Base-by-base conservation (phyloP, 257 asterid species). In the Thymus quinquecostatus region DNA sequence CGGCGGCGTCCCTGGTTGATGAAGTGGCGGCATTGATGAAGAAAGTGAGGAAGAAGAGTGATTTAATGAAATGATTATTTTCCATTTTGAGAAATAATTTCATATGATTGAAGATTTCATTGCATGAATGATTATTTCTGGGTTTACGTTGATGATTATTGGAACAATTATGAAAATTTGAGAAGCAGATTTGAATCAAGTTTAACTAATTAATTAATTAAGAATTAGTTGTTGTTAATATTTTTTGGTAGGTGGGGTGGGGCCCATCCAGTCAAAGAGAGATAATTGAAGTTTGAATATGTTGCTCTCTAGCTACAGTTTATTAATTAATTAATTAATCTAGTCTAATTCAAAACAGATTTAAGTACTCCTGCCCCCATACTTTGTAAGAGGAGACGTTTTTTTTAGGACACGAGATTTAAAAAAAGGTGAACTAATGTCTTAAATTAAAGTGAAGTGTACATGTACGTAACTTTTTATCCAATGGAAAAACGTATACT, bases 1-100 rank as follows among this genome's bases (percentile, higher is more conserved):
- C 76, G 8, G 80, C 92, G 3, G 80, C 88, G 76, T 92, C 93
- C 36, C 89, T 80, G 77, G 11, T 79, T n/a, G 82, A 74, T 13
- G 89, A 80, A 70, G 45, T 12, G 32, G 45, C 12, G 32, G 75
- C 66, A 2, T 27, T 5, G 0, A 60, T 71, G 12, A 60, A 29
- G 45, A 79, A 60, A 58, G 63, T 3, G 74, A 86, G 33, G 60
- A 79, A 62, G 54, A 78, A 70, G 43, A 83, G 51, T 13, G 70
- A 63, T 32, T 36, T 62, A 2, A 64, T 9, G 14, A 77, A 40
- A 27, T 62, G 71, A 66, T 58, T 11, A 32, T 75, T 81, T 72
- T 83, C 64, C 28, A 27, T 45, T 30, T 28, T 12, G 50, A 21
- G 48, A 5, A 21, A 21, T 21, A 21, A 21, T 21, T 21, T 21